Percentiles rank a stretch among this genome's conserved stretches.
Evolutionary conservation across 768 basidiomycete genomes (phyloP).

Genomic region (Amylocystis lapponica): DNA sequence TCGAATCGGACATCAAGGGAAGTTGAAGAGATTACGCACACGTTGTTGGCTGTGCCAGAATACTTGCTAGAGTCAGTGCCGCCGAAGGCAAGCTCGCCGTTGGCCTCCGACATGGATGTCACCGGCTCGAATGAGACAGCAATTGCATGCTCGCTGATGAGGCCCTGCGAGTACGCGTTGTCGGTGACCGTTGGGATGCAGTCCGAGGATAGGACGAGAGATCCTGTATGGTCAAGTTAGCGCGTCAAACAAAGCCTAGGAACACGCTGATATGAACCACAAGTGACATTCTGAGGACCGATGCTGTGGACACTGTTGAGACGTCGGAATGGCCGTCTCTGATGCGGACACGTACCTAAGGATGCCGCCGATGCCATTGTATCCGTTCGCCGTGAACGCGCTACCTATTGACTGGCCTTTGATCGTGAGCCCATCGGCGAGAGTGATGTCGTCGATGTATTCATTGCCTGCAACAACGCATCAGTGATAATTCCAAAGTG

Average conservation of each 20-base stretch:
- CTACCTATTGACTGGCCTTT: slow-evolving; percentile 39
- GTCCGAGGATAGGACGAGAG: neutral
- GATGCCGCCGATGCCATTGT: slow-evolving; percentile 45
- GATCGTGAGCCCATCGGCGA: slow-evolving; percentile 33
- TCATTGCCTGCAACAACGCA: slow-evolving; percentile 4
- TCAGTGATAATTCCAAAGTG: no score
- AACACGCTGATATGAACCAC: slow-evolving; percentile 14
- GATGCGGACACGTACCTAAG: slow-evolving; percentile 27
- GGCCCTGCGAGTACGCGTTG: slow-evolving; percentile 39
- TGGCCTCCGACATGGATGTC: slow-evolving; percentile 9
- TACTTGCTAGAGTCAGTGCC: slow-evolving; percentile 17
- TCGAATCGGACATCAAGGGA: neutral
- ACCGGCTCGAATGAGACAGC: slow-evolving; percentile 48
- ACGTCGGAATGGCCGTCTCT: no score
- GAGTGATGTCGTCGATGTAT: slow-evolving; percentile 33
- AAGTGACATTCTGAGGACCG: slow-evolving; percentile 42
- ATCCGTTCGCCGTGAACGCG: slow-evolving; percentile 32
- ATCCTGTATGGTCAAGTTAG: neutral
- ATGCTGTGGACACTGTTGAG: slow-evolving; percentile 21
- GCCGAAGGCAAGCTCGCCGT: slow-evolving; percentile 18
- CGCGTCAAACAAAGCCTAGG: slow-evolving; percentile 19
- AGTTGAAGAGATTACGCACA: slow-evolving; percentile 12
- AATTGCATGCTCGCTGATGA: slow-evolving; percentile 36
- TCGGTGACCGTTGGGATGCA: slow-evolving; percentile 46
- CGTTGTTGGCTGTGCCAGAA: slow-evolving; percentile 21